phyloP scores from a whole-genome alignment of 495 filamentous ascomycete species.

The Pseudoneurospora amorphoporcata region DNA sequence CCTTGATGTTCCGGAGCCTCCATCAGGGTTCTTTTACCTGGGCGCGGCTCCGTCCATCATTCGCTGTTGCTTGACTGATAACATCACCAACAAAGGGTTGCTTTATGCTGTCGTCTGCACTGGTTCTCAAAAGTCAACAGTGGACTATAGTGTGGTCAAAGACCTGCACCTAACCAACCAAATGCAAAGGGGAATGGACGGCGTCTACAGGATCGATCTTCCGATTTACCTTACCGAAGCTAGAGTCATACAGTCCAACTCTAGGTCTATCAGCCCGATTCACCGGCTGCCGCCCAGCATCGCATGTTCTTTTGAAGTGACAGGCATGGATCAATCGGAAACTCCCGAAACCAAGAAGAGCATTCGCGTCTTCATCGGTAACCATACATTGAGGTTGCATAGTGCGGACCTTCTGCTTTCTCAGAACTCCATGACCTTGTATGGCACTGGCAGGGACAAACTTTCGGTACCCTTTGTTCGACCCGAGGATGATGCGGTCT shows the following conservation, averaged over 20 bases:
- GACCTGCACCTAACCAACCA: slow-evolving; percentile 59
- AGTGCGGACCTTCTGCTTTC: slow-evolving; percentile 90
- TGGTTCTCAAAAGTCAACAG: slow-evolving; percentile 73
- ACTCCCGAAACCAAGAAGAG: slow-evolving; percentile 37
- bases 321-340: slow-evolving; percentile 38
- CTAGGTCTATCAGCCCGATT: slow-evolving; percentile 60
- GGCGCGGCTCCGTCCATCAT: slow-evolving; percentile 88
- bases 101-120: slow-evolving; percentile 90
- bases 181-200: slow-evolving; percentile 52
- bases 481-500: slow-evolving; percentile 76
- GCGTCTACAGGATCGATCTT: slow-evolving; percentile 57
- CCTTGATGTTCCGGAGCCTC: slow-evolving; percentile 55
- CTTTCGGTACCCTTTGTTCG: slow-evolving; percentile 87
- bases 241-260: slow-evolving; percentile 62
- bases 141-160: slow-evolving; percentile 62
- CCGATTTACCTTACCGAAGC: slow-evolving; percentile 87
- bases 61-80: slow-evolving; percentile 83
- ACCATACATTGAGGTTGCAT: slow-evolving; percentile 75
- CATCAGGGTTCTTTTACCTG: slow-evolving; percentile 70
- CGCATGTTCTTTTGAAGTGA: slow-evolving; percentile 66
- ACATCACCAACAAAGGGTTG: slow-evolving; percentile 76
- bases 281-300: slow-evolving; percentile 67
- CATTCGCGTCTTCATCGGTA: slow-evolving; percentile 77
- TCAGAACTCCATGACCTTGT: slow-evolving; percentile 74
- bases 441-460: slow-evolving; percentile 78